phyloP scores from a whole-genome alignment of 176 grass and related monocot genomes.

The Oryza brachyantha region DNA sequence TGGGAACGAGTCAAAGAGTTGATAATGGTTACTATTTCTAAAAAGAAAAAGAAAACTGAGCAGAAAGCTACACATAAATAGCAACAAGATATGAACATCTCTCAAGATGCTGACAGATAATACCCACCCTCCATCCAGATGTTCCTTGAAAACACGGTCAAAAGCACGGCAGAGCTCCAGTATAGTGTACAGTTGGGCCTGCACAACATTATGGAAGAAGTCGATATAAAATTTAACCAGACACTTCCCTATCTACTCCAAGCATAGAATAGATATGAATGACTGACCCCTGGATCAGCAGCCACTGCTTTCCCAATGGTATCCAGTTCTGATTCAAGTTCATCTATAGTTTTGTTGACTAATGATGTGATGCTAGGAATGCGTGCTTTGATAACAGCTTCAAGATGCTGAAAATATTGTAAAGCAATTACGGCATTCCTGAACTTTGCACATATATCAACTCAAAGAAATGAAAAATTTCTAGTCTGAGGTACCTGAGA shows the following conservation, averaged over 20 bases:
- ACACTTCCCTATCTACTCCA: not conserved
- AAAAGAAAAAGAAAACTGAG: not conserved
- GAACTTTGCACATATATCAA: not conserved
- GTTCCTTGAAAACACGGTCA: constrained; percentile 75
- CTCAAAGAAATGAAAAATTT: not conserved
- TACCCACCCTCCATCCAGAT: constrained; percentile 71
- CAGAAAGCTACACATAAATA: not conserved
- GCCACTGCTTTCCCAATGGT: constrained; percentile 55
- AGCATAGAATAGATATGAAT: constrained; percentile 21
- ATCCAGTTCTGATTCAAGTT: constrained; percentile 72
- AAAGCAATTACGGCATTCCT: constrained; percentile 6
- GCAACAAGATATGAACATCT: not conserved
- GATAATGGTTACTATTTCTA: not conserved
- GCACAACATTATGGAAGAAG: constrained; percentile 6
- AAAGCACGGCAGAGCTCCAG: constrained; percentile 67
- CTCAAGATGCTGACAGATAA: not conserved
- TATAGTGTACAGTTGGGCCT: constrained; percentile 76
- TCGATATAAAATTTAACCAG: not conserved
- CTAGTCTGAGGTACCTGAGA: constrained; percentile 47
- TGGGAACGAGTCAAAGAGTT: not conserved
- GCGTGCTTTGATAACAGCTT: constrained; percentile 64
- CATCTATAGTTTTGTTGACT: constrained; percentile 71
- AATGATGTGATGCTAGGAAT: constrained; percentile 68
- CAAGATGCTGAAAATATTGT: constrained; percentile 56
- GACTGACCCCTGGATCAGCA: constrained; percentile 63